Evolutionary conservation across 108 stramenopile genomes (phyloP).

Genomic region (Skeletonema marinoi): DNA sequence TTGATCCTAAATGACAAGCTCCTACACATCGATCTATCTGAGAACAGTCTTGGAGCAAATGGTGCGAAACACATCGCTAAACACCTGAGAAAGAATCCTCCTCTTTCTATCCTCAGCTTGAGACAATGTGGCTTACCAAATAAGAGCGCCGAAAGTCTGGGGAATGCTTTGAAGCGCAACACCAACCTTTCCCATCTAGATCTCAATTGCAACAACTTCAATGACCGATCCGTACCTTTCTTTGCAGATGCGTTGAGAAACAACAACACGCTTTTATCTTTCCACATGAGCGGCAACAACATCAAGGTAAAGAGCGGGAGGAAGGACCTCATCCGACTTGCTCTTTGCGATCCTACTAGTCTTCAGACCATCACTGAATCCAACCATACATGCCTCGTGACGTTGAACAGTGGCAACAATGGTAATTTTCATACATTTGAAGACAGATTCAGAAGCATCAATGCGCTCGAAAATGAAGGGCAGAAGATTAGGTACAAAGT

Average conservation of each 20-base stretch:
- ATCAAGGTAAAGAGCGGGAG: background rate
- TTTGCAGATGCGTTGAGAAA: background rate
- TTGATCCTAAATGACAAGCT: background rate
- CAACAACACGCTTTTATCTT: background rate
- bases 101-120: background rate
- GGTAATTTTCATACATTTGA: background rate
- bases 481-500: constrained; percentile 4
- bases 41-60: background rate
- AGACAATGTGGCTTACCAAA: background rate
- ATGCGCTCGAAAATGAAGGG: constrained; percentile 5
- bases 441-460: background rate
- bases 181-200: background rate
- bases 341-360: constrained; percentile 2
- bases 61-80: background rate
- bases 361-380: background rate
- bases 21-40: background rate
- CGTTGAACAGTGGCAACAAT: background rate
- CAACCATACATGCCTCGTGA: background rate
- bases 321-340: background rate
- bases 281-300: background rate
- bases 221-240: background rate
- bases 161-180: constrained; percentile 2
- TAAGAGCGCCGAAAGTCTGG: background rate
- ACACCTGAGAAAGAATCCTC: background rate
- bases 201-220: background rate